Evolutionary conservation across 2,329 filamentous ascomycete genomes (phyloP).

Genomic region (Aspergillus quadrilineatus): DNA sequence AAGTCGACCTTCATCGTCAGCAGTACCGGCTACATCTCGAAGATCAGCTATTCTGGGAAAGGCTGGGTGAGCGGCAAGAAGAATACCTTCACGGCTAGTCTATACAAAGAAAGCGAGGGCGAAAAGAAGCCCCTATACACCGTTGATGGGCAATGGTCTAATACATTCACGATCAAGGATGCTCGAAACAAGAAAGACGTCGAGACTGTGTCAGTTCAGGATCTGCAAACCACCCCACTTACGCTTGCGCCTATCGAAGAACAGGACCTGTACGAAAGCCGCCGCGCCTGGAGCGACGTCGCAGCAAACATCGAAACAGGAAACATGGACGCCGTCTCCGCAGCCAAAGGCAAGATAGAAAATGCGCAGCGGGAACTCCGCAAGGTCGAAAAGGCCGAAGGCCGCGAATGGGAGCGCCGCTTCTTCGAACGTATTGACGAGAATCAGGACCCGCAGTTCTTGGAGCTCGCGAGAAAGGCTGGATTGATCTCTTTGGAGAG

Average conservation of each 20-base stretch:
- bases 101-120: conserved; percentile 69
- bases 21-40: conserved; percentile 80
- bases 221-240: conserved; percentile 63
- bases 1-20: conserved; percentile 81
- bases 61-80: conserved; percentile 96
- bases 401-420: conserved; percentile 73
- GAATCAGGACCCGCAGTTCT: conserved; percentile 41
- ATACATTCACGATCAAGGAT: conserved; percentile 74
- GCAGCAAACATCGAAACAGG: conserved; percentile 75
- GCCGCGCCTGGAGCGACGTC: conserved; percentile 84
- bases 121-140: conserved; percentile 69
- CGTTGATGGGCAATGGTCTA: conserved; percentile 88
- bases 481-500: conserved; percentile 52
- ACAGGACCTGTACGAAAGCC: conserved; percentile 84
- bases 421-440: conserved; percentile 65
- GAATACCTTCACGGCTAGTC: conserved; percentile 76
- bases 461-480: conserved; percentile 44
- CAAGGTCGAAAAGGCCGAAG: conserved; percentile 71
- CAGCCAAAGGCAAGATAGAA: conserved; percentile 86
- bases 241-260: conserved; percentile 69
- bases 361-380: conserved; percentile 78
- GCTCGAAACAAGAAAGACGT: conserved; percentile 55
- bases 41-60: conserved; percentile 89
- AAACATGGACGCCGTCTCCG: conserved; percentile 76
- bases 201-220: conserved; percentile 61